Percentiles rank a stretch among this genome's conserved stretches.
Conservation (phyloP, 805 yeast species). For the Metschnikowia aberdeeniae region DNA sequence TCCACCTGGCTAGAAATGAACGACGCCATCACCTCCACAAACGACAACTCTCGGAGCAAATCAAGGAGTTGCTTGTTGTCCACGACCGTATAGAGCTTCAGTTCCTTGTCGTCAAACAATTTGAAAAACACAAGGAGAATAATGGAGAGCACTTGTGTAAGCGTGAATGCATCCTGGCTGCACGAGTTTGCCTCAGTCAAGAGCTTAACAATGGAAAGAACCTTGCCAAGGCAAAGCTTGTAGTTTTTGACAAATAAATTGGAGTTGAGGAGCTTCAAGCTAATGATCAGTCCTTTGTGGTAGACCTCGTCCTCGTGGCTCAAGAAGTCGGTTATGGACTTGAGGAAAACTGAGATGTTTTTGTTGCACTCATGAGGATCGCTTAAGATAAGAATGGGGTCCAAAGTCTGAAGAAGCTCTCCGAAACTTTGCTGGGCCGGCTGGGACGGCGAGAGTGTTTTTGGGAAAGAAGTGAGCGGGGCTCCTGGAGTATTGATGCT, state of each 20-base stretch:
- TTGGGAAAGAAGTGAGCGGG: slow-evolving; percentile 4
- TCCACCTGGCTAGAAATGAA: slow-evolving; percentile 28
- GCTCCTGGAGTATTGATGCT: not conserved
- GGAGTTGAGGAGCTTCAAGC: slow-evolving; percentile 33
- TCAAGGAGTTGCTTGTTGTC: slow-evolving; percentile 15
- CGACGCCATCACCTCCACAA: slow-evolving; percentile 37
- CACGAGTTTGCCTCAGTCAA: slow-evolving; percentile 1
- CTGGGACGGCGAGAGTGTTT: slow-evolving; percentile 2
- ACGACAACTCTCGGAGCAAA: slow-evolving; percentile 58
- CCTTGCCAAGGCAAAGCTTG: slow-evolving; percentile 34
- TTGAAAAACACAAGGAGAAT: slow-evolving; percentile 31
- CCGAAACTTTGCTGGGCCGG: slow-evolving; percentile 2
- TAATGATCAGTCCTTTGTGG: slow-evolving; percentile 30
- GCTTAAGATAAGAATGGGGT: slow-evolving; percentile 29
- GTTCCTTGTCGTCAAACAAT: slow-evolving; percentile 23
- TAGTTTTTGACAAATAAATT: slow-evolving; percentile 37
- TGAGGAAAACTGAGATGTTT: slow-evolving; percentile 32
- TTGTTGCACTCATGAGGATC: slow-evolving; percentile 39
- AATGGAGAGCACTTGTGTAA: slow-evolving; percentile 36
- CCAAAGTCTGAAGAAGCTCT: slow-evolving; percentile 10
- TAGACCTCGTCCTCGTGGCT: slow-evolving; percentile 20
- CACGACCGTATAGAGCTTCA: slow-evolving; percentile 16
- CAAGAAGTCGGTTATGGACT: slow-evolving; percentile 30
- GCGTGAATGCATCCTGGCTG: slow-evolving; percentile 15
- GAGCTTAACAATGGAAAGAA: slow-evolving; percentile 16